Evolutionary conservation across 2,329 filamentous ascomycete genomes (phyloP).

Genomic region (Aspergillus udagawae): DNA sequence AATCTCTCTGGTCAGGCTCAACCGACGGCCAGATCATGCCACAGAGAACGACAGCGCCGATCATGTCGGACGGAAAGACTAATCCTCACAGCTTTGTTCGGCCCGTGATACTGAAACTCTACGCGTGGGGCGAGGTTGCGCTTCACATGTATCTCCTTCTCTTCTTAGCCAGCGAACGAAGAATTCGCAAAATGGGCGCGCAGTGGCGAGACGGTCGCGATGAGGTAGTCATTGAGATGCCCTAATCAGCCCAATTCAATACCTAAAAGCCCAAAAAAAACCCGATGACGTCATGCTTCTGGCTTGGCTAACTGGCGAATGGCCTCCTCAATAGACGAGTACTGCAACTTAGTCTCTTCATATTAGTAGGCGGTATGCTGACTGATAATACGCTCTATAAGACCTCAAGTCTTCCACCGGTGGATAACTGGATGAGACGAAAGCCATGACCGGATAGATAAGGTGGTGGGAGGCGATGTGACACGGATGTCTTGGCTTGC

Average conservation of each 20-base stretch:
- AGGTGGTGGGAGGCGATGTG: neutral
- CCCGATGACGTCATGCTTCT: neutral
- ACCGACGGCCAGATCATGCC: neutral
- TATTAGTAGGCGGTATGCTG: neutral
- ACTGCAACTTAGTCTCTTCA: neutral
- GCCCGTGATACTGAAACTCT: constrained; percentile 56
- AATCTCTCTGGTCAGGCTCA: neutral
- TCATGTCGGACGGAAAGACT: neutral
- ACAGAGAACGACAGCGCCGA: neutral
- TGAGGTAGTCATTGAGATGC: constrained; percentile 52
- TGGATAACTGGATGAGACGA: neutral
- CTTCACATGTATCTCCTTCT: constrained; percentile 71
- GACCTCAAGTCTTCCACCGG: no score
- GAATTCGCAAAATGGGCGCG: constrained; percentile 54
- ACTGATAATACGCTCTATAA: neutral
- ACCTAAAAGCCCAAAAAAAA: neutral
- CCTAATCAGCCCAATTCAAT: constrained; percentile 11
- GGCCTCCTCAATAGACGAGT: constrained; percentile 4
- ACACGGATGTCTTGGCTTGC: neutral
- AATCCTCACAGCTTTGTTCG: constrained; percentile 1
- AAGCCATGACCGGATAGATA: neutral
- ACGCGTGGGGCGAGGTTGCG: constrained; percentile 72
- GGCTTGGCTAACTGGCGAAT: neutral
- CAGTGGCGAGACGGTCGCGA: constrained; percentile 66
- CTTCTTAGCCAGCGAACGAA: constrained; percentile 66